Evolutionary conservation across 2,329 filamentous ascomycete genomes (phyloP).

Genomic region (Diaporthe capsici): DNA sequence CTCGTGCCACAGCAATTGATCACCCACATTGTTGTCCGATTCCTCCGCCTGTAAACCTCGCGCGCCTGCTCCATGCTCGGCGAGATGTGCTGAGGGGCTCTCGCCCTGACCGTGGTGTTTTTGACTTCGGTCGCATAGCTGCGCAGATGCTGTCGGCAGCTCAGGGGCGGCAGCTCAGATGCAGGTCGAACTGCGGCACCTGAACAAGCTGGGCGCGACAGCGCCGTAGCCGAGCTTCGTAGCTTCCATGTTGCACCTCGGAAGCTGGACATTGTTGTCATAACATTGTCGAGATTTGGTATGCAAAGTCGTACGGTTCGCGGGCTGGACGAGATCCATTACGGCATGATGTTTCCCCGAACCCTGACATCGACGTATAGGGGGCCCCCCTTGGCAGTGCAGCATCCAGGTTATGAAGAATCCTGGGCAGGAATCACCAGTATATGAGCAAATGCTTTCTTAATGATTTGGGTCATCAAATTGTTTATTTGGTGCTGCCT

Average conservation of each 20-base stretch:
- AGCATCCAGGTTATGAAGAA: no score
- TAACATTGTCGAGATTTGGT: constrained; percentile 43
- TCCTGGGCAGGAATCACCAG: no score
- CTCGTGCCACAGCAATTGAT: constrained; percentile 48
- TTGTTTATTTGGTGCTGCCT: not conserved
- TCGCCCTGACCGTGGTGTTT: constrained; percentile 48
- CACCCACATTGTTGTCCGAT: constrained; percentile 74
- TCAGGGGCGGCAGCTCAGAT: constrained; percentile 14
- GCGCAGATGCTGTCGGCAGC: constrained; percentile 36
- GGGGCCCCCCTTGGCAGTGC: not conserved
- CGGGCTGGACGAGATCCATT: constrained; percentile 46
- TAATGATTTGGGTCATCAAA: not conserved
- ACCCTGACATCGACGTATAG: constrained; percentile 12
- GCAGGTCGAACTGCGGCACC: constrained; percentile 9
- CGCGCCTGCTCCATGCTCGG: constrained; percentile 76
- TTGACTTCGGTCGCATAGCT: constrained; percentile 47
- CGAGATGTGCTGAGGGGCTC: constrained; percentile 44
- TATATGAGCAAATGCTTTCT: not conserved
- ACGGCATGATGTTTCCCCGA: constrained; percentile 32
- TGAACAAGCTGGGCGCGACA: constrained; percentile 37
- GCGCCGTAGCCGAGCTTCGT: constrained; percentile 42
- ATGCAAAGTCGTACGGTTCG: constrained; percentile 29
- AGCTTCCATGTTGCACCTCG: constrained; percentile 54
- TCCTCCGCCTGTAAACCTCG: constrained; percentile 76
- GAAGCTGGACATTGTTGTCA: constrained; percentile 56